phyloP scores from a whole-genome alignment of 2,329 filamentous ascomycete species.

The Passalora sequoiae region DNA sequence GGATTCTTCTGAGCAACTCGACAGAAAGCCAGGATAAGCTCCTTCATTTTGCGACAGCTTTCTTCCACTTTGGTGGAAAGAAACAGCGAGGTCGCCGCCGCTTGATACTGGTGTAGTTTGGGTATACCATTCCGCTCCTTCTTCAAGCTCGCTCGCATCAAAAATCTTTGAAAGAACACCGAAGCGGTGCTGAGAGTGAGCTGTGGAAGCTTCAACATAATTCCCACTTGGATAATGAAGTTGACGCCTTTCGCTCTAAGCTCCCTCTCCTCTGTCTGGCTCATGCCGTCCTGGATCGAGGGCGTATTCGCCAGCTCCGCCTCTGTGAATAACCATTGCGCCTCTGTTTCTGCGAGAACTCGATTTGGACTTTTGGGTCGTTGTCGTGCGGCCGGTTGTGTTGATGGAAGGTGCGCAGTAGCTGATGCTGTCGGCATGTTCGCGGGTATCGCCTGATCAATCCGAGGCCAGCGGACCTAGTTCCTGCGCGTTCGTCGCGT shows the following conservation, averaged over 20 bases:
- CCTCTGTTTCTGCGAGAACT: slow-evolving; percentile 52
- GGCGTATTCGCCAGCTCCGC: slow-evolving; percentile 79
- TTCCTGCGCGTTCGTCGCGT: background rate
- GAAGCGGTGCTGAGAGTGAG: slow-evolving; percentile 87
- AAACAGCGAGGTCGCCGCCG: slow-evolving; percentile 86
- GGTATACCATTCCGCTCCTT: slow-evolving; percentile 58
- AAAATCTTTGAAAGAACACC: slow-evolving; percentile 93
- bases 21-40: slow-evolving; percentile 87
- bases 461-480: slow-evolving; percentile 1
- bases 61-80: slow-evolving; percentile 97
- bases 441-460: slow-evolving; percentile 1
- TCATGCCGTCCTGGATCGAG: slow-evolving; percentile 76
- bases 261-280: slow-evolving; percentile 69
- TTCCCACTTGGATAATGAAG: slow-evolving; percentile 91
- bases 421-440: slow-evolving; percentile 19
- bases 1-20: slow-evolving; percentile 93
- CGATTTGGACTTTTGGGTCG: slow-evolving; percentile 36
- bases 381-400: slow-evolving; percentile 39
- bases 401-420: slow-evolving; percentile 29
- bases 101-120: slow-evolving; percentile 79
- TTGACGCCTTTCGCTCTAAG: slow-evolving; percentile 87
- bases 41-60: slow-evolving; percentile 91
- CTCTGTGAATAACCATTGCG: slow-evolving; percentile 85
- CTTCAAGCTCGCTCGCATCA: slow-evolving; percentile 82
- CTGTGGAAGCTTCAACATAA: slow-evolving; percentile 86